Conservation (phyloP, 345 rosid genomes). For the Luvunga scandens region DNA sequence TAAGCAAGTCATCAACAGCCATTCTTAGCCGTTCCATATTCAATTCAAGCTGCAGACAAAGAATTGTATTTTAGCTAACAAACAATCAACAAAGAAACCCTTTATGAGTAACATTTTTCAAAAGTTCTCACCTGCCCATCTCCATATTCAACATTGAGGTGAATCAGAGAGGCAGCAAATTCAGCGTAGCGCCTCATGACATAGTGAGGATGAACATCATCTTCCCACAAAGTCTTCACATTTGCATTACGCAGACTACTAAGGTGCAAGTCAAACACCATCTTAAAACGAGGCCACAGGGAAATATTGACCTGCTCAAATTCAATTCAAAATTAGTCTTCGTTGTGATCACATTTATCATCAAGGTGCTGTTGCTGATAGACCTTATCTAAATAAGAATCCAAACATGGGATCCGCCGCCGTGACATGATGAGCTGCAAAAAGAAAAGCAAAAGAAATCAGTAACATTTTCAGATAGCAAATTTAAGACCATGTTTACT, state of each 20-base stretch:
- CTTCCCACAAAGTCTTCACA: conserved; percentile 90
- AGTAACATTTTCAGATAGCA: background rate
- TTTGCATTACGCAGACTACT: conserved; percentile 89
- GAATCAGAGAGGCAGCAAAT: conserved; percentile 95
- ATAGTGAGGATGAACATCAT: conserved; percentile 97
- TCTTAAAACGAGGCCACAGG: conserved; percentile 97
- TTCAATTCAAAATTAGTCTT: conserved; percentile 16
- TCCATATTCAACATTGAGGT: conserved; percentile 89
- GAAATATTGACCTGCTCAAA: conserved; percentile 82
- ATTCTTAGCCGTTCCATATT: conserved; percentile 91
- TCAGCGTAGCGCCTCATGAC: conserved; percentile 99
- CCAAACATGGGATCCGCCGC: conserved; percentile 91
- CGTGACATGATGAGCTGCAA: conserved; percentile 91
- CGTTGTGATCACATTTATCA: conserved; percentile 2
- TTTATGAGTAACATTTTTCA: background rate
- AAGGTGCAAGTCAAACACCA: conserved; percentile 92
- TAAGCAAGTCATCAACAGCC: conserved; percentile 84
- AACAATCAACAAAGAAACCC: background rate
- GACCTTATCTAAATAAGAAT: conserved; percentile 97
- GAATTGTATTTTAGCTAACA: background rate
- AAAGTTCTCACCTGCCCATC: conserved; percentile 81
- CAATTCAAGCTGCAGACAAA: conserved; percentile 79
- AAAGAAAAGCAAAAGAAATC: conserved; percentile 6
- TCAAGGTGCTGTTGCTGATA: conserved; percentile 11
- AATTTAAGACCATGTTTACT: no score